Evolutionary conservation across 305 asterid species (phyloP).

Genomic region (Rubia tinctorum): DNA sequence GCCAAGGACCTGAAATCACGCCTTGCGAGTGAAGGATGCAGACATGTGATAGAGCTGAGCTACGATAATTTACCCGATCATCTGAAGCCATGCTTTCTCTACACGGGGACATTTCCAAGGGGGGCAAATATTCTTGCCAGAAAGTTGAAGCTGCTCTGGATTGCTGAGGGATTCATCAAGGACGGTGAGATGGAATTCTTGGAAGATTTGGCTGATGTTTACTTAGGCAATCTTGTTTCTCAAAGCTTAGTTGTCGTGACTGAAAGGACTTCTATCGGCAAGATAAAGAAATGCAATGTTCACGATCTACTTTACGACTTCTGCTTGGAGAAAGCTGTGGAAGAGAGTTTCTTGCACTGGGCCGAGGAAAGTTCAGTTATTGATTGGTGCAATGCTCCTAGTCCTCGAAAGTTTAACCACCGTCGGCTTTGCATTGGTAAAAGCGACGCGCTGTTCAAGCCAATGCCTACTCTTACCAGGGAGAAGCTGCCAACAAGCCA

Average conservation of each 20-base stretch:
- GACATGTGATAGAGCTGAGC: background rate
- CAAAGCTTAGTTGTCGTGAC: background rate
- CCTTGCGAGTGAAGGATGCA: background rate
- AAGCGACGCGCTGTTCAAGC: background rate
- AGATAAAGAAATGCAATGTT: background rate
- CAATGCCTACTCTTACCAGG: background rate
- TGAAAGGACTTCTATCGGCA: background rate
- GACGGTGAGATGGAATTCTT: background rate
- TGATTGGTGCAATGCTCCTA: background rate
- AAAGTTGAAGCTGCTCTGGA: constrained; percentile 3
- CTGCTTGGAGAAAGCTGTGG: background rate
- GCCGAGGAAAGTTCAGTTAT: background rate
- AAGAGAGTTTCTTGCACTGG: background rate
- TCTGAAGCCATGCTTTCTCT: constrained; percentile 17
- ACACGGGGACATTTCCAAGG: constrained; percentile 3
- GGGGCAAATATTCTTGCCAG: background rate
- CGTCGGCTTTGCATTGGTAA: background rate
- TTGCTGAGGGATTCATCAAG: background rate
- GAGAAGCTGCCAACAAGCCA: background rate
- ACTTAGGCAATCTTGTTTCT: background rate
- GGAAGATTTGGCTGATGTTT: background rate
- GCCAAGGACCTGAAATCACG: background rate
- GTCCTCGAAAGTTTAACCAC: background rate
- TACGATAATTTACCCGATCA: constrained; percentile 9
- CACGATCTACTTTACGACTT: background rate